phyloP scores from a whole-genome alignment of 139 green algal genomes.

The Penium margaritaceum region DNA sequence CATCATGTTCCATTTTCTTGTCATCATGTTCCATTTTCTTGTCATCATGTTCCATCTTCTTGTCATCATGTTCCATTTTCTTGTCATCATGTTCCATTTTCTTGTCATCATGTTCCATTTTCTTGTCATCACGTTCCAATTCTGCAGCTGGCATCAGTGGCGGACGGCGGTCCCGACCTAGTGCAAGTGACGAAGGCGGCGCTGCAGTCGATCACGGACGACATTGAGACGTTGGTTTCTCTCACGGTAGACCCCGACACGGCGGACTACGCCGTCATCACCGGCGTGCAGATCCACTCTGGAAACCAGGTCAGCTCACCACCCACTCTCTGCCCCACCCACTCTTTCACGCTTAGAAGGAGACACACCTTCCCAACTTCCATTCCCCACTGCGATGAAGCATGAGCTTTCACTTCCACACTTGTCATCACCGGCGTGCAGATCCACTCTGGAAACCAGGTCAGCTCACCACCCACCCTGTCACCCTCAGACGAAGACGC shows the following conservation, averaged over 20 bases:
- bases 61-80: too few relatives aligned
- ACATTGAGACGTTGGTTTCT: constrained; percentile 78
- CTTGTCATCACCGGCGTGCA: constrained; percentile 12
- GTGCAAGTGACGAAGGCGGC: constrained; percentile 65
- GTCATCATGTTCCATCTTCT: too few relatives aligned
- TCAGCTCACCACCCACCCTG: too few relatives aligned
- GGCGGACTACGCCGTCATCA: constrained; percentile 75
- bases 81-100: too few relatives aligned
- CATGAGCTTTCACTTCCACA: too few relatives aligned
- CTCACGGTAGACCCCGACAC: constrained; percentile 66
- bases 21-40: too few relatives aligned
- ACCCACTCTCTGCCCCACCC: not conserved
- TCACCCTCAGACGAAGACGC: too few relatives aligned
- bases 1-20: too few relatives aligned
- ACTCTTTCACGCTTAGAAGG: not conserved
- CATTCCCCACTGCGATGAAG: too few relatives aligned
- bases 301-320: not conserved
- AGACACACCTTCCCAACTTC: not conserved
- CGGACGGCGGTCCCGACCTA: constrained; percentile 55
- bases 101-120: too few relatives aligned
- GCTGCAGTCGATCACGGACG: constrained; percentile 66
- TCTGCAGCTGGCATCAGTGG: too few relatives aligned
- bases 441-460: constrained; percentile 6
- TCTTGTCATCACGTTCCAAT: too few relatives aligned
- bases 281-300: constrained; percentile 79